Evolutionary conservation across 306 rosid genomes (phyloP), one percentile per base, ranked within the genome.

Genomic region (Quercus wislizeni): DNA sequence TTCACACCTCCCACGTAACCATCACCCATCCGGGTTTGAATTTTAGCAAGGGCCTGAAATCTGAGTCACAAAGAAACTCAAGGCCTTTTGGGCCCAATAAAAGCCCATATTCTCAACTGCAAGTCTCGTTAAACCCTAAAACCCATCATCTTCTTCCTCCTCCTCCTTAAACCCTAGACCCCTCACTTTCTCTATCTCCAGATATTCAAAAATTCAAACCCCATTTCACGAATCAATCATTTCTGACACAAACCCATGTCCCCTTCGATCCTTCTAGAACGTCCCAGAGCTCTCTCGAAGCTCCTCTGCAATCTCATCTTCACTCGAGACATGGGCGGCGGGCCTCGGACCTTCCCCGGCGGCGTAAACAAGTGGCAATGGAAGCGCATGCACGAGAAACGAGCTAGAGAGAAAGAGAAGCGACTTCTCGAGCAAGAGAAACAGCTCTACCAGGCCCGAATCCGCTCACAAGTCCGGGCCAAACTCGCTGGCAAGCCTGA

Each of bases 361-460:
- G 96, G 98, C 4, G 92, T 93, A 1, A 90, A 11, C 93, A 95
- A 95, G 85, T 95, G 99, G 99, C 87, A 93, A 73, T 91, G 96
- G 98, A 95, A 95, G 85, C 97, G 98, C 41, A 92, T 93, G 99
- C 99, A 95, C 80, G 99, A 93, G 87, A 93, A 95, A 38, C 85
- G 89, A 9, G 99, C 98, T 61, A 68, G 71, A 73, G 98, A 92
- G 72, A 95, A 95, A 79, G 91, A 92, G 55, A 79, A 55, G 2
- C 74, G 89, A 20, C 97, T 95, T 13, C 81, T 95, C 6, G 88
- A 85, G 0, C 99, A 95, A 76, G 98, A 95, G 73, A 95, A 92
- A 41, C 91, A 92, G 80, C 86, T 95, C 76, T 95, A 91, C 85
- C 86, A 92, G 63, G 97, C 97, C 72, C 91, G 98, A 15, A 83